A percentile compares a stretch with the other conserved stretches of the same genome.
These are phyloP conservation scores for Magnaporthales sp. DNA, from an alignment of 2,329 filamentous ascomycete species.

Conservation along the genomic window DNA sequence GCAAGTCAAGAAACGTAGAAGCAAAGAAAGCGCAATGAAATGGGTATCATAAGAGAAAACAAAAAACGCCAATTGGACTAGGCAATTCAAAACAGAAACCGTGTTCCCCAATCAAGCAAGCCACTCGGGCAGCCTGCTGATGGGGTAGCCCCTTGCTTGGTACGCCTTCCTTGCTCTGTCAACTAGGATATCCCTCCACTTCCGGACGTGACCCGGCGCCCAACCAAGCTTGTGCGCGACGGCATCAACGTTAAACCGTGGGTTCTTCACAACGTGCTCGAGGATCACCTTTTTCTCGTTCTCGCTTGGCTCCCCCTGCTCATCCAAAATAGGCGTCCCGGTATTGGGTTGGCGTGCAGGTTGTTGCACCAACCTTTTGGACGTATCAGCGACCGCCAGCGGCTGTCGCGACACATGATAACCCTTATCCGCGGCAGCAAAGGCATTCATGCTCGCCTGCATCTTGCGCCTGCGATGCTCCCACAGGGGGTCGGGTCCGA, in stretches of 20 bases:
- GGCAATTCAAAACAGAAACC: neutral
- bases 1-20: neutral
- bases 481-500: neutral
- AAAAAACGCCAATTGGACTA: neutral
- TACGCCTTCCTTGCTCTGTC: neutral
- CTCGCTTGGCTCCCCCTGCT: neutral
- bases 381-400: neutral
- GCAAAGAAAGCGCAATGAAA: neutral
- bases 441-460: neutral
- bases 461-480: conserved; percentile 1
- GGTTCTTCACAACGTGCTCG: neutral
- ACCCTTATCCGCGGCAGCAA: neutral
- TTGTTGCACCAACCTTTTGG: neutral
- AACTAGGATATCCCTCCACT: neutral
- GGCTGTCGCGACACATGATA: neutral
- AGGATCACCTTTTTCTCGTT: neutral
- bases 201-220: neutral
- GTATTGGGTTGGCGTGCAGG: neutral
- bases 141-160: neutral
- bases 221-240: neutral
- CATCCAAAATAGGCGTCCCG: neutral
- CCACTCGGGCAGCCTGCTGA: neutral
- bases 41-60: neutral
- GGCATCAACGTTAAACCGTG: neutral
- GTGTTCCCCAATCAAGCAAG: neutral